phyloP scores from a whole-genome alignment of 2,329 filamentous ascomycete species.

The Monosporascus sp. region DNA sequence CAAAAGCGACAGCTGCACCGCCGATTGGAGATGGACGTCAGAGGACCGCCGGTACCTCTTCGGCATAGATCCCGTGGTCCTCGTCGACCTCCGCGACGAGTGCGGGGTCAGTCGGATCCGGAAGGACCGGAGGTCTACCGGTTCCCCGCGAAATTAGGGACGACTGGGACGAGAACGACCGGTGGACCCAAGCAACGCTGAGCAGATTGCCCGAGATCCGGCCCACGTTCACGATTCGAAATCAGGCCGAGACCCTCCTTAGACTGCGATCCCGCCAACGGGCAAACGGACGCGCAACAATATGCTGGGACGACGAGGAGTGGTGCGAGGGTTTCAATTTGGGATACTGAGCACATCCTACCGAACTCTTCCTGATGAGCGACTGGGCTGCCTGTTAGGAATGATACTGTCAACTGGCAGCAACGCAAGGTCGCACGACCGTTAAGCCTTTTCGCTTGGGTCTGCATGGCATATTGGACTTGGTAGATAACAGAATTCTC shows the following conservation, averaged over 20 bases:
- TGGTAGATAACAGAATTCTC: too few species aligned
- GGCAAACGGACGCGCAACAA: not conserved
- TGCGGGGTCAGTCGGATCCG: not conserved
- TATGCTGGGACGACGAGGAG: not conserved
- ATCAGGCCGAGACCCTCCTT: not conserved
- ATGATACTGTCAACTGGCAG: too few species aligned
- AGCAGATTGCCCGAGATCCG: not conserved
- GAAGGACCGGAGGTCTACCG: not conserved
- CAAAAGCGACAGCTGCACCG: not conserved
- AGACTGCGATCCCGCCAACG: not conserved
- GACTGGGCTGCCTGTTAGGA: too few species aligned
- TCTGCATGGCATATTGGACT: too few species aligned
- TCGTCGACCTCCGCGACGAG: not conserved
- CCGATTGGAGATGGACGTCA: not conserved
- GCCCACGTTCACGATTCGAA: not conserved
- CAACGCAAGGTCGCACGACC: too few species aligned
- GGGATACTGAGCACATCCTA: too few species aligned
- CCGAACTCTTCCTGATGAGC: too few species aligned
- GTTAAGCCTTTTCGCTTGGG: too few species aligned
- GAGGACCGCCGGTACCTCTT: not conserved
- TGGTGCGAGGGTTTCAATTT: too few species aligned
- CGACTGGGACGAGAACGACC: not conserved
- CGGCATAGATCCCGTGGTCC: not conserved
- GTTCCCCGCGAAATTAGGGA: not conserved
- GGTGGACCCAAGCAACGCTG: not conserved